These are phyloP conservation scores for Cenchrus purpureus DNA, from an alignment of 176 grass and related monocot genomes.

Conservation along the genomic window DNA sequence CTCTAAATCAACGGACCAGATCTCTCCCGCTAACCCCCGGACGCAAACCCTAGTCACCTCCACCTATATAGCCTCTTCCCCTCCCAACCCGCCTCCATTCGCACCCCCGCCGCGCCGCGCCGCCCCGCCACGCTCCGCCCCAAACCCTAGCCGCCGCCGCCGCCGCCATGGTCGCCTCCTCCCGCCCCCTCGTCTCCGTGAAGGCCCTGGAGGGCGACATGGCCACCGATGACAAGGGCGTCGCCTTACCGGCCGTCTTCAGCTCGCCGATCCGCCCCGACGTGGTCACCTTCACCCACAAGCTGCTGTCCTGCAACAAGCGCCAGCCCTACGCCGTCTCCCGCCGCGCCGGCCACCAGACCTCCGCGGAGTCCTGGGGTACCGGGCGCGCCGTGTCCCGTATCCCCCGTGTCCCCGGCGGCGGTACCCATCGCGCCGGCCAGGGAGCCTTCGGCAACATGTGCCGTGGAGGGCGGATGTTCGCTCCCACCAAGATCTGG, in stretches of 20 bases:
- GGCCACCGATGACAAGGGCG: constrained; percentile 45
- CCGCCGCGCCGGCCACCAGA: constrained; percentile 78
- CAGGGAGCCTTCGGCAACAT: constrained; percentile 98
- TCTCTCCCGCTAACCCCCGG: not conserved
- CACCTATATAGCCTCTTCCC: not conserved
- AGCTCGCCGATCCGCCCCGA: constrained; percentile 57
- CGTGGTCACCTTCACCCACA: constrained; percentile 50
- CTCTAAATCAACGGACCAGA: not conserved
- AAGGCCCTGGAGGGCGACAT: constrained; percentile 63
- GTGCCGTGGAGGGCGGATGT: constrained; percentile 87
- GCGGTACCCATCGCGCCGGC: constrained; percentile 81
- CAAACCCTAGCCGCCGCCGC: constrained; percentile 30
- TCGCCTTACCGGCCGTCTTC: constrained; percentile 56
- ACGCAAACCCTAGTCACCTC: constrained; percentile 32
- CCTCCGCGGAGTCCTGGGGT: constrained; percentile 79
- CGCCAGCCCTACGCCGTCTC: constrained; percentile 88
- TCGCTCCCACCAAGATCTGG: constrained; percentile 65
- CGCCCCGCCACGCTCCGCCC: not conserved
- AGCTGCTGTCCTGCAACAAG: constrained; percentile 66
- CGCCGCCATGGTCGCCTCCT: constrained; percentile 47
- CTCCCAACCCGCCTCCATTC: not conserved
- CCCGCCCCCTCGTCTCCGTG: constrained; percentile 64
- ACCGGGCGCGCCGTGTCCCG: constrained; percentile 83
- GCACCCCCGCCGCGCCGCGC: not conserved
- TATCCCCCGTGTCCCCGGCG: constrained; percentile 78